A percentile compares a stretch with the other conserved stretches of the same genome.
These are phyloP conservation scores for Hyphopichia homilentoma DNA, from an alignment of 805 yeast species.

Conservation along the genomic window DNA sequence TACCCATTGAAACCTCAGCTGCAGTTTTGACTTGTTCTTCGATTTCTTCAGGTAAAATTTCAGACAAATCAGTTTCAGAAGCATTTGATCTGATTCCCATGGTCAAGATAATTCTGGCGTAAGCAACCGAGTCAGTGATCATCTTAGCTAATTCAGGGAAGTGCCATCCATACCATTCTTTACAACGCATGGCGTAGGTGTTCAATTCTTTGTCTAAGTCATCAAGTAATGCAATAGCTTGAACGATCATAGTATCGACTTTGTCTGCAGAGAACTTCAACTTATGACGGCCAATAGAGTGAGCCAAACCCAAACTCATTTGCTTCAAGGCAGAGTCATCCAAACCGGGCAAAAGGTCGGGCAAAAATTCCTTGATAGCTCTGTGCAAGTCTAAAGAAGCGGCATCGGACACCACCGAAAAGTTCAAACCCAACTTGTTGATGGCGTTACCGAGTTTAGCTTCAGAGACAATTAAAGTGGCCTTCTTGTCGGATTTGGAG, in stretches of 20 bases:
- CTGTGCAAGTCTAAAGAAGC: constrained; percentile 92
- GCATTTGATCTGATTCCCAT: constrained; percentile 96
- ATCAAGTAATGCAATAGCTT: constrained; percentile 95
- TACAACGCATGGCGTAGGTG: constrained; percentile 98
- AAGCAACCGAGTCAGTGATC: constrained; percentile 92
- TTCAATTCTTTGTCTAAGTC: constrained; percentile 96
- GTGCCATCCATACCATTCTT: constrained; percentile 99
- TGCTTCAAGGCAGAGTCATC: constrained; percentile 79
- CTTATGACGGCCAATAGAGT: constrained; percentile 97
- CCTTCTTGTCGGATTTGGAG: constrained; percentile 74
- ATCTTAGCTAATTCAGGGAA: constrained; percentile 99
- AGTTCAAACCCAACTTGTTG: constrained; percentile 87
- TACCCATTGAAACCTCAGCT: constrained; percentile 99
- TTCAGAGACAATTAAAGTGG: constrained; percentile 88
- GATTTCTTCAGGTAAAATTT: constrained; percentile 43
- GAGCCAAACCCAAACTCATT: constrained; percentile 98
- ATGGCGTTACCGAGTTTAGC: constrained; percentile 95
- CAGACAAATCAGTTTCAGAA: constrained; percentile 73
- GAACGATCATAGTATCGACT: constrained; percentile 98
- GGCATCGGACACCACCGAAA: constrained; percentile 89
- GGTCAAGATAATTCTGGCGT: constrained; percentile 86
- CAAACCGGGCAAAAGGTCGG: constrained; percentile 92
- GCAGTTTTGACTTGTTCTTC: constrained; percentile 77
- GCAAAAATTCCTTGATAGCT: constrained; percentile 91
- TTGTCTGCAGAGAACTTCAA: constrained; percentile 96